Percentiles rank a stretch among this genome's conserved stretches.
phyloP scores from a whole-genome alignment of 139 green algal genomes.

The Pseudopediastrum boryanum region DNA sequence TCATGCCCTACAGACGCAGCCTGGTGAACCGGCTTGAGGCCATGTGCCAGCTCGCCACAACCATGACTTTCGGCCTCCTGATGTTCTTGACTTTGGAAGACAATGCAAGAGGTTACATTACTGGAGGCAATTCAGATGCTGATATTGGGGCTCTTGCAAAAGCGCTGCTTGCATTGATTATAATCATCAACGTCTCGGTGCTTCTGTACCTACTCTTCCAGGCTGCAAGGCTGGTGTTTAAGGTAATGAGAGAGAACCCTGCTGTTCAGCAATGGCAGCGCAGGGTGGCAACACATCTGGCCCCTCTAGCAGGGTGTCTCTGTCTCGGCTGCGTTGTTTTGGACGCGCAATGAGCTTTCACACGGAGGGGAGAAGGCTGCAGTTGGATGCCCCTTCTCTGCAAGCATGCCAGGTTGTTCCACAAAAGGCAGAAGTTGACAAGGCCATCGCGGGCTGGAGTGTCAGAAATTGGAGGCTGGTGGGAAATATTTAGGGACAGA shows the following conservation, averaged over 20 bases:
- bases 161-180: not conserved
- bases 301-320: no score
- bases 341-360: no score
- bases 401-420: no score
- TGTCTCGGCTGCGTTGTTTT: no score
- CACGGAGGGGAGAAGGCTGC: no score
- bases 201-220: not conserved
- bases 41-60: not conserved
- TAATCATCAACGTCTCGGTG: not conserved
- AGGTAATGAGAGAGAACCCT: not conserved
- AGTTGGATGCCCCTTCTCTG: no score
- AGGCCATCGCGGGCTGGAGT: no score
- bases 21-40: constrained; percentile 18
- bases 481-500: no score
- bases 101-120: not conserved
- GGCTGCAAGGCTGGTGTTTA: not conserved
- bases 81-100: not conserved
- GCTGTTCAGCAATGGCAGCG: no score
- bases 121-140: not conserved
- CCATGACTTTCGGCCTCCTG: not conserved
- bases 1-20: not conserved
- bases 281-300: no score
- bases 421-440: no score
- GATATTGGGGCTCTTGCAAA: not conserved
- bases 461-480: no score